These are phyloP conservation scores for Cenococcum geophilum DNA, from an alignment of 495 filamentous ascomycete species.

Conservation along the genomic window DNA sequence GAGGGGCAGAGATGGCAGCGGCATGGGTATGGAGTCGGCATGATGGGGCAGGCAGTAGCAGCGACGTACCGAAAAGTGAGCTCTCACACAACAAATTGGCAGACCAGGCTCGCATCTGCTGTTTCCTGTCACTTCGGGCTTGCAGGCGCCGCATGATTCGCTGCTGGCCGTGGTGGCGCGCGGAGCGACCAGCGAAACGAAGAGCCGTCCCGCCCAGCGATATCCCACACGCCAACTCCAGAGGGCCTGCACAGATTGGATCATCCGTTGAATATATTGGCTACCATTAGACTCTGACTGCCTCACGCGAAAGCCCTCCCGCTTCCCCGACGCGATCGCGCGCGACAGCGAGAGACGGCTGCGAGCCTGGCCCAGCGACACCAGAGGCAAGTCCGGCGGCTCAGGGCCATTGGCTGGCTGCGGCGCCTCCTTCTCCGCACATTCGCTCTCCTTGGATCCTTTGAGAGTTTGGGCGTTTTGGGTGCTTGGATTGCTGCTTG, in stretches of 20 bases:
- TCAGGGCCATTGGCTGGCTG: no score
- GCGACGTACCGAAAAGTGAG: slow-evolving; percentile 1
- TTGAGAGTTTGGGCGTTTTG: no score
- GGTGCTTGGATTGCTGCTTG: no score
- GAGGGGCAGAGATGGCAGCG: background rate
- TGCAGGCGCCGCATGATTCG: slow-evolving; percentile 26
- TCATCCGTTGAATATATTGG: no score
- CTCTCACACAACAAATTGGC: slow-evolving; percentile 16
- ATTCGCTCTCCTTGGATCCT: slow-evolving; percentile 19
- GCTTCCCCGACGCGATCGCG: slow-evolving; percentile 24
- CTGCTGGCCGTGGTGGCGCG: slow-evolving; percentile 4
- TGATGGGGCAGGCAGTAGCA: slow-evolving; percentile 1
- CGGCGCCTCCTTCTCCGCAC: slow-evolving; percentile 8
- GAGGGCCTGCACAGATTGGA: no score
- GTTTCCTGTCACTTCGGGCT: slow-evolving; percentile 19
- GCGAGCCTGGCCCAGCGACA: no score
- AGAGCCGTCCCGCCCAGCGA: slow-evolving; percentile 13
- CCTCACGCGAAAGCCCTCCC: slow-evolving; percentile 2
- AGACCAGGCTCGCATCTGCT: slow-evolving; percentile 18
- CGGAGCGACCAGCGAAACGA: slow-evolving; percentile 21
- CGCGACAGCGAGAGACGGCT: background rate
- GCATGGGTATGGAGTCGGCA: background rate
- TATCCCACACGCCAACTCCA: no score
- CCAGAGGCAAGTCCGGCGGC: no score
- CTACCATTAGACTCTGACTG: no score